Percentiles rank a stretch among this genome's conserved stretches.
Conservation (phyloP, 345 rosid genomes). For the Salix udensis region DNA sequence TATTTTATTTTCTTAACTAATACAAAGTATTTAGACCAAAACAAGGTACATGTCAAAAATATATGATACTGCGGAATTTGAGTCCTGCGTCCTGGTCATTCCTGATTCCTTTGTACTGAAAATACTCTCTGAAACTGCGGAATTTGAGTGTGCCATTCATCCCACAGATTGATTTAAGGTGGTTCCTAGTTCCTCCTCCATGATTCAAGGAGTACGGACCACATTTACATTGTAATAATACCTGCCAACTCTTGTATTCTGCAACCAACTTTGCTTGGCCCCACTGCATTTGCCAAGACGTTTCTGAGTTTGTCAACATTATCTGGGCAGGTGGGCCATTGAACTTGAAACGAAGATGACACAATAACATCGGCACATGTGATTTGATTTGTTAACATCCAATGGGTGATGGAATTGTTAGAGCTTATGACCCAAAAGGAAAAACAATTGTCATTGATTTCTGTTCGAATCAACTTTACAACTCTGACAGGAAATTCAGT, state of each 20-base stretch:
- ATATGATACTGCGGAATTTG: no score
- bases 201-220: no score
- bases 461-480: slow-evolving; percentile 29
- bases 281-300: background rate
- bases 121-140: background rate
- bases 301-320: background rate
- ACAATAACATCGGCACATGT: background rate
- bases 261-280: background rate
- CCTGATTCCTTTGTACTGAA: background rate
- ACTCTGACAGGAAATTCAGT: background rate
- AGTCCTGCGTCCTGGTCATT: background rate
- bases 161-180: background rate
- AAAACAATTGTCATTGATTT: slow-evolving; percentile 17
- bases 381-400: background rate
- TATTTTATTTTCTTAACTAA: no score
- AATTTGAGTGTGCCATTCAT: background rate
- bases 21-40: no score
- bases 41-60: no score
- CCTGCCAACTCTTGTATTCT: no score
- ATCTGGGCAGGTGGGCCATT: background rate
- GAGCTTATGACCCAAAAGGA: background rate
- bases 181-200: no score
- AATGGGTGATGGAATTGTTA: background rate
- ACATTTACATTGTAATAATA: no score
- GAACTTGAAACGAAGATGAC: background rate